Evolutionary conservation across 345 rosid genomes (phyloP).

Genomic region (Draba incana): DNA sequence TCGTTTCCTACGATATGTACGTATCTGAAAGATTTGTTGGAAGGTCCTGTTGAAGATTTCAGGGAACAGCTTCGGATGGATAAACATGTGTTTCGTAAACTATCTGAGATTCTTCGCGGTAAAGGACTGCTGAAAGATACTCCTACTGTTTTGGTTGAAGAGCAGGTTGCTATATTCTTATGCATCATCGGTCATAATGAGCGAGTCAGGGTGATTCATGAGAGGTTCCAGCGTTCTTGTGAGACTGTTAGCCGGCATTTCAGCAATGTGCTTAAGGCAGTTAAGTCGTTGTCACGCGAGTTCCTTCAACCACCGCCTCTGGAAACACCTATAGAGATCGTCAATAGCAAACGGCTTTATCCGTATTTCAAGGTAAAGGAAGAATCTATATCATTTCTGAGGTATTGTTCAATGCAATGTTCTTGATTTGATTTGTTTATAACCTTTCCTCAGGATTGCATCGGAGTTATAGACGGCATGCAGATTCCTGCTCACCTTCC

Average conservation of each 20-base stretch:
- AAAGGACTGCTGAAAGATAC: conserved; percentile 70
- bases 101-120: conserved; percentile 54
- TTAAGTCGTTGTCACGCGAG: conserved; percentile 74
- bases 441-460: conserved; percentile 62
- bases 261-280: conserved; percentile 74
- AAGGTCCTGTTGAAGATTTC: conserved; percentile 56
- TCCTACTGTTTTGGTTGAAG: conserved; percentile 72
- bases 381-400: conserved; percentile 9
- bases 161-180: conserved; percentile 76
- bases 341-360: conserved; percentile 54
- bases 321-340: conserved; percentile 53
- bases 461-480: conserved; percentile 75
- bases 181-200: conserved; percentile 75
- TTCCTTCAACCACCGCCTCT: conserved; percentile 52
- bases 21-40: conserved; percentile 58
- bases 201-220: conserved; percentile 81
- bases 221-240: conserved; percentile 76
- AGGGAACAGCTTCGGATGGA: conserved; percentile 82
- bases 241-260: conserved; percentile 88
- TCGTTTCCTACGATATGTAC: conserved; percentile 47
- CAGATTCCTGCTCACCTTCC: conserved; percentile 78
- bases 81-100: conserved; percentile 65
- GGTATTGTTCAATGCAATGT: conserved; percentile 17
- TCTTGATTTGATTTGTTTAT: conserved; percentile 24
- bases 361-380: conserved; percentile 74